Percentiles rank a stretch among this genome's conserved stretches.
Conservation (phyloP, 345 rosid genomes). For the Eucalyptus cladocalyx region DNA sequence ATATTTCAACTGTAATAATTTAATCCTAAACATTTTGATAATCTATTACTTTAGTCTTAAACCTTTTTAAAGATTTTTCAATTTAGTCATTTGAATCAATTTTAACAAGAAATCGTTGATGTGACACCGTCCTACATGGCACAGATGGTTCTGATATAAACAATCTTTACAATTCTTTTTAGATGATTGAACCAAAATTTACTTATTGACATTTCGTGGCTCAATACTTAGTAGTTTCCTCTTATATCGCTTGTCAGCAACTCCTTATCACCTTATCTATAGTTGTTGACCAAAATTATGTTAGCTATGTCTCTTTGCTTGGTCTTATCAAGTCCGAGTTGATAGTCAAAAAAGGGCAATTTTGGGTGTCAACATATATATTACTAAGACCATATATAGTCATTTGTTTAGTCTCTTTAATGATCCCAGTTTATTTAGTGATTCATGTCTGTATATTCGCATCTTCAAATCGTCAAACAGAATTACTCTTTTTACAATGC, state of each 20-base stretch:
- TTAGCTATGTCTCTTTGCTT: neutral
- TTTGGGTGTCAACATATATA: neutral
- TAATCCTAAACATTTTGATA: too few relatives aligned
- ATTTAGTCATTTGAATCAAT: too few relatives aligned
- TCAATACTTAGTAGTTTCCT: neutral
- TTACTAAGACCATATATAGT: neutral
- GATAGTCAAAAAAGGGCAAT: neutral
- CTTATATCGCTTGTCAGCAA: neutral
- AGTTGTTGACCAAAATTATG: neutral
- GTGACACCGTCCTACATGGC: too few relatives aligned
- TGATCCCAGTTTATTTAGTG: neutral
- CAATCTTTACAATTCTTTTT: too few relatives aligned
- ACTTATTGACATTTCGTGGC: neutral
- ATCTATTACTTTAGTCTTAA: too few relatives aligned
- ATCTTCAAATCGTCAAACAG: neutral
- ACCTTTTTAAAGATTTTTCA: too few relatives aligned
- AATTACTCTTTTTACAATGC: too few relatives aligned
- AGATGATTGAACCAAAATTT: neutral
- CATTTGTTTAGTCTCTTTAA: neutral
- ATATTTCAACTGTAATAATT: too few relatives aligned
- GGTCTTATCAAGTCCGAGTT: neutral
- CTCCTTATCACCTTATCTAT: neutral
- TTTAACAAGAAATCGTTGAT: too few relatives aligned
- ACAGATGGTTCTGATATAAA: too few relatives aligned
- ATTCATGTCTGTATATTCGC: neutral